Percentiles rank a stretch among this genome's conserved stretches.
phyloP scores from a whole-genome alignment of 345 rosid species.

The Nasturtium officinale region DNA sequence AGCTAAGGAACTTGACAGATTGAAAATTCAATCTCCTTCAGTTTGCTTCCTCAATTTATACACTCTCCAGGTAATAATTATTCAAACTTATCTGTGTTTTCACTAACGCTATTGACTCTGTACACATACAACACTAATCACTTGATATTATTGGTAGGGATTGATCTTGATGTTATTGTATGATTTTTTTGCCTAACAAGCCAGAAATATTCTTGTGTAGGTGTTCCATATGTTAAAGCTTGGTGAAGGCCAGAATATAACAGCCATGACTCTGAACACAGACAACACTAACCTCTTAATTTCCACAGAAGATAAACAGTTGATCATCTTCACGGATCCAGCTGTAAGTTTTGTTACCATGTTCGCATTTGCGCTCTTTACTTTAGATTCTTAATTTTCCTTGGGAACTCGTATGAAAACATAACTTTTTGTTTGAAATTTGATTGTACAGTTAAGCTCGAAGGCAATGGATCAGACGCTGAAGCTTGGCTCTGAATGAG shows the following conservation, averaged over 20 bases:
- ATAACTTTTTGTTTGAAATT: neutral
- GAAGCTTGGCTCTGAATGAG: conserved; percentile 75
- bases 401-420: neutral
- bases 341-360: conserved; percentile 59
- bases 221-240: conserved; percentile 72
- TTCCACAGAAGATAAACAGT: conserved; percentile 80
- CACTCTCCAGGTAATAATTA: conserved; percentile 67
- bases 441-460: conserved; percentile 74
- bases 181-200: neutral
- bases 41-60: conserved; percentile 81
- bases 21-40: conserved; percentile 65
- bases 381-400: neutral
- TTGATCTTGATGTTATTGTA: conserved; percentile 15
- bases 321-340: conserved; percentile 90
- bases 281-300: conserved; percentile 91
- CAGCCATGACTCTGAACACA: conserved; percentile 71
- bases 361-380: conserved; percentile 6
- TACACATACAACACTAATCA: no score
- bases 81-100: neutral
- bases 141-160: neutral
- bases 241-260: conserved; percentile 71
- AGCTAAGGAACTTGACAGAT: conserved; percentile 38
- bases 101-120: neutral
- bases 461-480: conserved; percentile 80
- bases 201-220: conserved; percentile 46